These are phyloP conservation scores for Trichomonas gallinae DNA, from an alignment of 208 protist genomes.

Conservation along the genomic window DNA sequence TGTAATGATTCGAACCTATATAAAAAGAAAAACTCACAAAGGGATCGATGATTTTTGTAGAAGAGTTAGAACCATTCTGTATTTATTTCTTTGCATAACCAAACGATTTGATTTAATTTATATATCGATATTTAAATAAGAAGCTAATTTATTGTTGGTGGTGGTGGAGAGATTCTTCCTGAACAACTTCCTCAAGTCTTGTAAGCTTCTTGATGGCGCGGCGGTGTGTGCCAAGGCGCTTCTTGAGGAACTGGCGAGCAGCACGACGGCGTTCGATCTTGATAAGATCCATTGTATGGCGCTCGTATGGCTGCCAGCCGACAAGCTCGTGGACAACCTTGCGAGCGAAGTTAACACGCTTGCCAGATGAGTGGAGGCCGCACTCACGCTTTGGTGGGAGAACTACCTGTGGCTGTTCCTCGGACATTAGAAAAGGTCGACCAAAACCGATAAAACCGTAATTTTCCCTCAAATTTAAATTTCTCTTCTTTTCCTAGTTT, in stretches of 20 bases:
- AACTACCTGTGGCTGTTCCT: not conserved
- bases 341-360: not conserved
- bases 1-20: no score
- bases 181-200: not conserved
- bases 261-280: not conserved
- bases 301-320: not conserved
- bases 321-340: slow-evolving; percentile 10
- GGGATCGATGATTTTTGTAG: no score
- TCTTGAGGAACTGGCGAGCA: not conserved
- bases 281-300: slow-evolving; percentile 5
- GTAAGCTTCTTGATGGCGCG: not conserved
- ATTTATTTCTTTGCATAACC: no score
- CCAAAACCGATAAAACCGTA: not conserved
- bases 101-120: no score
- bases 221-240: slow-evolving; percentile 18
- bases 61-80: no score
- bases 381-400: not conserved
- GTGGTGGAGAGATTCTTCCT: not conserved
- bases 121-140: not conserved
- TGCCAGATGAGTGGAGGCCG: not conserved
- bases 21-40: no score
- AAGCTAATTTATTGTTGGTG: not conserved
- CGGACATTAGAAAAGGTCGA: not conserved
- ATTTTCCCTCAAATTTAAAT: no score
- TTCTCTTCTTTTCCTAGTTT: no score